Conservation (phyloP, 1,284 basidiomycete genomes). For the Sanghuangporus weigelae region DNA sequence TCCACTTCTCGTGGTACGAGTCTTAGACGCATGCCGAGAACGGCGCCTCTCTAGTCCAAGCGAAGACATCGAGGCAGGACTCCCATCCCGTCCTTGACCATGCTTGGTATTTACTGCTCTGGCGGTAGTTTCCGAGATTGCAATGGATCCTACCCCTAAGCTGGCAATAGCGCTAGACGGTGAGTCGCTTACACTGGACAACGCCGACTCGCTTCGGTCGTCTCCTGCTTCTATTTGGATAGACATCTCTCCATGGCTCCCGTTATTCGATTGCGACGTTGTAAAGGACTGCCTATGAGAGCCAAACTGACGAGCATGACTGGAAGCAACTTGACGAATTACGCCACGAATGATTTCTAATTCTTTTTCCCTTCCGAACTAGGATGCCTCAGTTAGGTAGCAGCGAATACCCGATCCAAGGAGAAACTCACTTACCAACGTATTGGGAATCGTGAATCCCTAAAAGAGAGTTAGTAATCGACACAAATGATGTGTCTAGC, state of each 20-base stretch:
- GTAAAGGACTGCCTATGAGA: slow-evolving; percentile 36
- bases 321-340: slow-evolving; percentile 56
- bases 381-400: neutral
- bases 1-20: slow-evolving; percentile 6
- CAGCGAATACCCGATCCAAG: neutral
- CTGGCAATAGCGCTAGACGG: slow-evolving; percentile 17
- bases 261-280: slow-evolving; percentile 30
- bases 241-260: slow-evolving; percentile 26
- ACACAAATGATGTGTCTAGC: slow-evolving; percentile 7
- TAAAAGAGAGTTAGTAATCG: slow-evolving; percentile 22
- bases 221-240: slow-evolving; percentile 26
- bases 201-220: slow-evolving; percentile 37
- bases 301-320: slow-evolving; percentile 51
- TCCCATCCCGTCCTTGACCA: neutral
- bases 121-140: neutral
- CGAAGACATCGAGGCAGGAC: neutral
- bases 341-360: slow-evolving; percentile 60
- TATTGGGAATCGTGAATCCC: slow-evolving; percentile 65
- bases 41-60: neutral
- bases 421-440: slow-evolving; percentile 38
- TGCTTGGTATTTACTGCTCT: neutral
- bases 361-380: slow-evolving; percentile 69
- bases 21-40: slow-evolving; percentile 8
- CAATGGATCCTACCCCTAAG: neutral
- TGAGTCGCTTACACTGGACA: slow-evolving; percentile 39